Conservation (phyloP, 495 filamentous ascomycete species). For the Tuber calosporum region DNA sequence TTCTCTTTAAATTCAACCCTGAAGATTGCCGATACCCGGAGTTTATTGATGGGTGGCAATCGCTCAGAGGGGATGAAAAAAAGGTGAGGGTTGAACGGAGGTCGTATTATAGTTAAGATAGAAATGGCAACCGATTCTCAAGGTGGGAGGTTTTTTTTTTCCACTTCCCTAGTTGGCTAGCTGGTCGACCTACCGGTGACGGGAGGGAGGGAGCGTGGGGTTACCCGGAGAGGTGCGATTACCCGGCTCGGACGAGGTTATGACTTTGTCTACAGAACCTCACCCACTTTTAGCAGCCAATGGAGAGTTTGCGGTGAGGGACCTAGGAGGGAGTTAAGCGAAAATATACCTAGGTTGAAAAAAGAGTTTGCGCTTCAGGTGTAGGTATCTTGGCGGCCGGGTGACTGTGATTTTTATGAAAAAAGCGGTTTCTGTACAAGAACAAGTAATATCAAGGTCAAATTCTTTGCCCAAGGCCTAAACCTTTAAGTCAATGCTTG, state of each 20-base stretch:
- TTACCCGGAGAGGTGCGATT: constrained; percentile 18
- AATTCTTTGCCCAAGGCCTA: too few species aligned
- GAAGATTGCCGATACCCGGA: background rate
- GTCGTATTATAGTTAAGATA: background rate
- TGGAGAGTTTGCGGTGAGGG: too few species aligned
- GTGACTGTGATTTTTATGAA: too few species aligned
- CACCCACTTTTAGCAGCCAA: too few species aligned
- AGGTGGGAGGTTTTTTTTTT: constrained; percentile 21
- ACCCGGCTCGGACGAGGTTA: constrained; percentile 16
- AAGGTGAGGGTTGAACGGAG: background rate
- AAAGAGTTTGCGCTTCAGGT: too few species aligned
- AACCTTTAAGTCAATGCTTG: too few species aligned
- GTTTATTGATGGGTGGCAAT: background rate
- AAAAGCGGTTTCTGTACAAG: too few species aligned
- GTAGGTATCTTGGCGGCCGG: too few species aligned
- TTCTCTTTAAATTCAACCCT: constrained; percentile 18
- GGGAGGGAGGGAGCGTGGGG: background rate
- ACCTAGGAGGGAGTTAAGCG: too few species aligned
- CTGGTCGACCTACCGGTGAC: background rate
- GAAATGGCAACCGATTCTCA: background rate
- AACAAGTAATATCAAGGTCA: too few species aligned
- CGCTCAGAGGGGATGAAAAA: background rate
- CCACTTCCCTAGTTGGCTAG: constrained; percentile 4
- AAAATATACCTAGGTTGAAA: too few species aligned
- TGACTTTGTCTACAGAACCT: too few species aligned